Conservation (phyloP, 345 rosid genomes). For the Abelmoschus esculentus region DNA sequence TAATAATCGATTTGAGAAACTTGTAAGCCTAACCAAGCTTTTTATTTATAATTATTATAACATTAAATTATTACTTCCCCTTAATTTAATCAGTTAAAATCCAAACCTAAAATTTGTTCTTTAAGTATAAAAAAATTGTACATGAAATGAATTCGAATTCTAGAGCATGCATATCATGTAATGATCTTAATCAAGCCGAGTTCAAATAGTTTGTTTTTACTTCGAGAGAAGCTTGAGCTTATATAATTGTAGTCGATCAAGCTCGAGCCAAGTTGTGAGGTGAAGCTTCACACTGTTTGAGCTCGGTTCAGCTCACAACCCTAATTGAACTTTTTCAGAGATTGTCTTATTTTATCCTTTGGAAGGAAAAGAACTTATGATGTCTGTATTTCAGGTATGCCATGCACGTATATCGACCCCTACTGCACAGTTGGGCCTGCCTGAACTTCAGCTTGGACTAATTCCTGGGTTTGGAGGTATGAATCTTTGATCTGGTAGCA, state of each 20-base stretch:
- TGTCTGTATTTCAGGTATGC: slow-evolving; percentile 48
- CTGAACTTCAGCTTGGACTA: slow-evolving; percentile 92
- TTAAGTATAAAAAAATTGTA: neutral
- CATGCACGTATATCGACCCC: slow-evolving; percentile 88
- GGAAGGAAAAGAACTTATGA: slow-evolving; percentile 1
- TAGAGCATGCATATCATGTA: neutral
- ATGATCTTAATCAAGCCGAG: neutral
- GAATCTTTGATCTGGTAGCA: neutral
- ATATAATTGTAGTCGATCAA: neutral
- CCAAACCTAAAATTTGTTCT: neutral
- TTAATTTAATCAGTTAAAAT: neutral
- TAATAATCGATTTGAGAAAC: neutral
- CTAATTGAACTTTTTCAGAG: neutral
- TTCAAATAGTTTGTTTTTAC: neutral
- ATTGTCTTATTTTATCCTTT: neutral
- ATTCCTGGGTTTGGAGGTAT: slow-evolving; percentile 99
- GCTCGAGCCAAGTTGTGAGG: neutral
- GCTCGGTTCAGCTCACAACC: neutral
- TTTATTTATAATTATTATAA: neutral
- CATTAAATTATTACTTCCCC: neutral
- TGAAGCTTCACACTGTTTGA: neutral
- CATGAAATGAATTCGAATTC: neutral
- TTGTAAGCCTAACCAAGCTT: neutral
- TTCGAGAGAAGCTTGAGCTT: neutral
- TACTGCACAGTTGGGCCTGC: slow-evolving; percentile 68